phyloP scores from a whole-genome alignment of 176 grass and related monocot species.

The Chloris gayana region DNA sequence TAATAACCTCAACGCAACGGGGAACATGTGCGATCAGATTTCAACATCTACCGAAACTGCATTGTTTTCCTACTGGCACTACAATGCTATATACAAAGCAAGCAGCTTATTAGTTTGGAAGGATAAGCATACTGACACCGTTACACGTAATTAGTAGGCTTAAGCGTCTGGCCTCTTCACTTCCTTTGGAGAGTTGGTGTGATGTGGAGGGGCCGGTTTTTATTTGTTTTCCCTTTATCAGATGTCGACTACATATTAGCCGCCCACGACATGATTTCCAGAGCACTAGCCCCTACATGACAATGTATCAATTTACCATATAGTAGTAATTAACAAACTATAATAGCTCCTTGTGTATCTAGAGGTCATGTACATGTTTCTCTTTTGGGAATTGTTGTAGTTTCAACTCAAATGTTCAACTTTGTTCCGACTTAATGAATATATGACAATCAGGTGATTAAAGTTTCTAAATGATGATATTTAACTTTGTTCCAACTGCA shows the following conservation, averaged over 20 bases:
- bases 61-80: neutral
- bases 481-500: no score
- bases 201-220: neutral
- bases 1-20: no score
- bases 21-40: slow-evolving; percentile 12
- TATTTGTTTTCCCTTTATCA: neutral
- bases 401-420: no score
- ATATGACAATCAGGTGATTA: no score
- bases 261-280: neutral
- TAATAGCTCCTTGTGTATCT: slow-evolving; percentile 6
- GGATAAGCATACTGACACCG: slow-evolving; percentile 3
- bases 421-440: no score
- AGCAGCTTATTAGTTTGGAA: neutral
- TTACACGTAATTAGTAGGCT: slow-evolving; percentile 11
- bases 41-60: neutral
- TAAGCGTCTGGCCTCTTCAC: neutral
- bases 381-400: no score
- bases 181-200: slow-evolving; percentile 28
- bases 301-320: neutral
- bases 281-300: slow-evolving; percentile 26
- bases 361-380: neutral
- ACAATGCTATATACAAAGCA: neutral
- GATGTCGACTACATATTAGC: slow-evolving; percentile 9
- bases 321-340: neutral
- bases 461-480: no score